A percentile compares a stretch with the other conserved stretches of the same genome.
These are phyloP conservation scores for Astrocystis sublimbata DNA, from an alignment of 495 filamentous ascomycete genomes.

Conservation along the genomic window DNA sequence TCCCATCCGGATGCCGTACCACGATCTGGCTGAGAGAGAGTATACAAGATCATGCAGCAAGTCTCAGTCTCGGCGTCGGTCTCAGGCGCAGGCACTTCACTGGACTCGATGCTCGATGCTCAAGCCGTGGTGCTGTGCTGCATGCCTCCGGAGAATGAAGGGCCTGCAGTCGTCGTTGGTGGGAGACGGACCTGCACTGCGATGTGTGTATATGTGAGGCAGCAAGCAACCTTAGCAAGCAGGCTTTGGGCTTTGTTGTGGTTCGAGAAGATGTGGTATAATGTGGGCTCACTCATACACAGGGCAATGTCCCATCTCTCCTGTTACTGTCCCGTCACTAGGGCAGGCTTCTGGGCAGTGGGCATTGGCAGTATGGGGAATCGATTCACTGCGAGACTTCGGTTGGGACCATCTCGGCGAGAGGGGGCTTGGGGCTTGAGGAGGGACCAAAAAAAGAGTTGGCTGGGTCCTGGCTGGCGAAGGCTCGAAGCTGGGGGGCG, in stretches of 20 bases:
- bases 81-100: conserved; percentile 5
- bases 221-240: neutral
- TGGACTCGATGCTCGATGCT: neutral
- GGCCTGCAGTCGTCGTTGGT: neutral
- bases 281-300: too few species aligned
- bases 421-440: neutral
- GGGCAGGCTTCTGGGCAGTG: too few species aligned
- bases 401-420: too few species aligned
- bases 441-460: conserved; percentile 24
- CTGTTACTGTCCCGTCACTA: neutral
- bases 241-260: conserved; percentile 10
- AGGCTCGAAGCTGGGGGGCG: too few species aligned
- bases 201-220: conserved; percentile 8
- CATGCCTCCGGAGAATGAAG: conserved; percentile 1
- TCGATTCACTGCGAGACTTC: too few species aligned
- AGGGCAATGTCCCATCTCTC: neutral
- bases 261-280: conserved; percentile 8
- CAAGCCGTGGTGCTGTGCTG: conserved; percentile 5
- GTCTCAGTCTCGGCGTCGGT: neutral
- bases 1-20: conserved; percentile 1
- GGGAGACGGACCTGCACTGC: neutral
- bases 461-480: too few species aligned
- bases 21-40: neutral
- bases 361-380: too few species aligned
- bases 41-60: conserved; percentile 2